phyloP scores from a whole-genome alignment of 768 basidiomycete genomes.

The Tulasnella sp. region DNA sequence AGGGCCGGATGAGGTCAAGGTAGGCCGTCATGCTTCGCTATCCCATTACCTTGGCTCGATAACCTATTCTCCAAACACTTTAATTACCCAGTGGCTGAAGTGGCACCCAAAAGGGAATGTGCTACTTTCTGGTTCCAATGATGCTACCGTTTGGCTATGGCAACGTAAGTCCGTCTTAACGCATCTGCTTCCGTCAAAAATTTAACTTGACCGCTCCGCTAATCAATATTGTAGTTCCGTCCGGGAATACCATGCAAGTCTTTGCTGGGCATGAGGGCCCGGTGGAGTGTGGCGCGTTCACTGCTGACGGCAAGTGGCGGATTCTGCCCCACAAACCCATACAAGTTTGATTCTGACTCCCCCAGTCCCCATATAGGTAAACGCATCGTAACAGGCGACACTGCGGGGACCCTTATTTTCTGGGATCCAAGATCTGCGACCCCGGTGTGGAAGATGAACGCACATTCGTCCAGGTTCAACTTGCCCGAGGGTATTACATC shows the following conservation, averaged over 20 bases:
- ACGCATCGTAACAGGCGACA: conserved; percentile 77
- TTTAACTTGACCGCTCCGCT: not conserved
- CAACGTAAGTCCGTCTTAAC: conserved; percentile 53
- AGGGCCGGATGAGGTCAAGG: conserved; percentile 93
- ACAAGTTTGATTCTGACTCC: not conserved
- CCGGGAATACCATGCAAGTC: conserved; percentile 91
- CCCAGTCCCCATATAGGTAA: conserved; percentile 48
- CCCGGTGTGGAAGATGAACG: conserved; percentile 70
- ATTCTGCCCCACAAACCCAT: not conserved
- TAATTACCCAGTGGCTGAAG: conserved; percentile 58
- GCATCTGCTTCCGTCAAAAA: not conserved
- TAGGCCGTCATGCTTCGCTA: too few species aligned
- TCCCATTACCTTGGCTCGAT: not conserved
- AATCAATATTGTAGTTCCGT: conserved; percentile 79
- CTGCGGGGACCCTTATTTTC: conserved; percentile 67
- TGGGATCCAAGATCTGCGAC: conserved; percentile 79
- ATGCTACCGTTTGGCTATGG: conserved; percentile 94
- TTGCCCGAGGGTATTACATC: conserved; percentile 73
- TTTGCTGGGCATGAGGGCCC: conserved; percentile 82
- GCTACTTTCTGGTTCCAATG: conserved; percentile 83
- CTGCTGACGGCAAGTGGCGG: conserved; percentile 58
- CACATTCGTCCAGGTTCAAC: conserved; percentile 60
- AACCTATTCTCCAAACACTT: too few species aligned
- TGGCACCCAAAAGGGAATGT: conserved; percentile 95
- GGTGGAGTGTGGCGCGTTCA: conserved; percentile 81